Evolutionary conservation across 1,284 basidiomycete genomes (phyloP).

Genomic region (Cryptococcus depauperatus): DNA sequence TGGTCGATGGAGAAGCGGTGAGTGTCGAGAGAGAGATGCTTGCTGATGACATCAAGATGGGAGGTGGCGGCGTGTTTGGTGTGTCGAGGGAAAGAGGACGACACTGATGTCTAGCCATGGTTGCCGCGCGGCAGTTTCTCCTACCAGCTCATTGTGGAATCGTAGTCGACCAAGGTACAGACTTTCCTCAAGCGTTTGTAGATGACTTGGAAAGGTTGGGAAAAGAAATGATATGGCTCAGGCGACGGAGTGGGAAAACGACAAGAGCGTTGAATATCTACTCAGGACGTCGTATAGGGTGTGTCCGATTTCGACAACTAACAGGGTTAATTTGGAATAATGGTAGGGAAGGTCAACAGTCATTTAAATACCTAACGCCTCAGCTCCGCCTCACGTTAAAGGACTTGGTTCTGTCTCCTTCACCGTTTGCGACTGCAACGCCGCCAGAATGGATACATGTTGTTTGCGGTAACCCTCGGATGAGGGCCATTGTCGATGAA

Average conservation of each 20-base stretch:
- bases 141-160: constrained; percentile 55
- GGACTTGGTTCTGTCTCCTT: constrained; percentile 51
- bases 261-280: constrained; percentile 69
- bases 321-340: background rate
- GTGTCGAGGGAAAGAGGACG: constrained; percentile 6
- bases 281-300: constrained; percentile 64
- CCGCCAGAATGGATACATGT: constrained; percentile 66
- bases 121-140: constrained; percentile 27
- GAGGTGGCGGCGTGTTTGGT: constrained; percentile 85
- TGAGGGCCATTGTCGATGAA: constrained; percentile 59
- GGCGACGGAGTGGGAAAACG: constrained; percentile 58
- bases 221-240: constrained; percentile 68
- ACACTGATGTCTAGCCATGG: constrained; percentile 20
- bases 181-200: constrained; percentile 62
- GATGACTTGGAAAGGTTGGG: constrained; percentile 58
- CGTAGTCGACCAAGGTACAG: constrained; percentile 72
- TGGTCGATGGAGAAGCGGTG: constrained; percentile 41
- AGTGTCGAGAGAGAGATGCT: constrained; percentile 1
- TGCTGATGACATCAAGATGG: constrained; percentile 57
- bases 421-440: constrained; percentile 49
- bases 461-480: constrained; percentile 71
- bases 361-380: constrained; percentile 74
- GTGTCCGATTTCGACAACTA: constrained; percentile 10
- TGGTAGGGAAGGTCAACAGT: constrained; percentile 45
- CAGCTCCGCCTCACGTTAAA: constrained; percentile 61